phyloP scores from a whole-genome alignment of 352 stramenopile genomes.

The Halophytophthora polymorphica region DNA sequence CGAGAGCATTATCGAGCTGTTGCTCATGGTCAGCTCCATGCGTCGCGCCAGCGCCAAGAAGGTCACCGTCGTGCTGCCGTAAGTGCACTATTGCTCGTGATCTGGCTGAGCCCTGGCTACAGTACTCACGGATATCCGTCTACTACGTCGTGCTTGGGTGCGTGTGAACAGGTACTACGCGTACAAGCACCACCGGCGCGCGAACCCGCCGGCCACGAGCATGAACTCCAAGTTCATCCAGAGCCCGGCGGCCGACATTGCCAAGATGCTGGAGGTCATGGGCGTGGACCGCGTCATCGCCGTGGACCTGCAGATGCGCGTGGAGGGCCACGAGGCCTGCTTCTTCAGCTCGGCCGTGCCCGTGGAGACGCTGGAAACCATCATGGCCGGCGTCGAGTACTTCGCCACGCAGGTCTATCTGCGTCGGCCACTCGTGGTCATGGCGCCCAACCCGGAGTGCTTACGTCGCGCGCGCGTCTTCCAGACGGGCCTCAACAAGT shows the following conservation, averaged over 20 bases:
- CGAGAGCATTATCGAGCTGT: slow-evolving; percentile 93
- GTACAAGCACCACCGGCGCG: slow-evolving; percentile 91
- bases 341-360: slow-evolving; percentile 91
- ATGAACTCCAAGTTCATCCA: slow-evolving; percentile 92
- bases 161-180: slow-evolving; percentile 73
- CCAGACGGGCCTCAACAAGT: slow-evolving; percentile 86
- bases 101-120: background rate
- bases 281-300: slow-evolving; percentile 93
- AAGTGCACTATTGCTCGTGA: slow-evolving; percentile 18
- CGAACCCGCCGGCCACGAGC: slow-evolving; percentile 81
- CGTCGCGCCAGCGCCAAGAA: slow-evolving; percentile 91
- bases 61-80: slow-evolving; percentile 93
- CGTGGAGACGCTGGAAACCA: slow-evolving; percentile 92
- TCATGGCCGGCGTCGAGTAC: slow-evolving; percentile 90
- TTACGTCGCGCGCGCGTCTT: slow-evolving; percentile 82
- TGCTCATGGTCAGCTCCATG: slow-evolving; percentile 94
- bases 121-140: background rate
- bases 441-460: slow-evolving; percentile 88
- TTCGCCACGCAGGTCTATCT: slow-evolving; percentile 85
- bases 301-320: slow-evolving; percentile 90
- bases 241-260: slow-evolving; percentile 83
- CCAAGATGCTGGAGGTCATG: slow-evolving; percentile 94
- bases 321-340: slow-evolving; percentile 85
- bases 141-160: background rate
- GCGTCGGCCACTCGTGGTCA: slow-evolving; percentile 77